Conservation (phyloP, 306 rosid species). For the Senna siamea region DNA sequence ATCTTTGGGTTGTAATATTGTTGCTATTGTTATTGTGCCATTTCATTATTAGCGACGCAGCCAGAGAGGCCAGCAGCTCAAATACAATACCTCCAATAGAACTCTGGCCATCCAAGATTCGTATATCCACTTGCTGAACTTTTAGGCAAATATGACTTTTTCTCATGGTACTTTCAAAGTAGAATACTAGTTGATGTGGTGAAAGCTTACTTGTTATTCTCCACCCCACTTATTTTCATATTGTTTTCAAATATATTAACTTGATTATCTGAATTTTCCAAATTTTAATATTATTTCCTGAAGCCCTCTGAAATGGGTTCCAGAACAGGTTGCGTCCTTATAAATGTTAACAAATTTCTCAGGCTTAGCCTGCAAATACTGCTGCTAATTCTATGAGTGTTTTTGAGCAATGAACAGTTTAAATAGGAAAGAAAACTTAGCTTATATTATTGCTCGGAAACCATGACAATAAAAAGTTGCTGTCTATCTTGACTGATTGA, state of each 20-base stretch:
- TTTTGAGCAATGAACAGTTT: neutral
- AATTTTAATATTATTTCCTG: neutral
- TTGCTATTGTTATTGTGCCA: neutral
- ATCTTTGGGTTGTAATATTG: neutral
- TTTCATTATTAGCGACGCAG: neutral
- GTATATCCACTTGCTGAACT: too few relatives aligned
- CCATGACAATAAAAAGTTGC: too few relatives aligned
- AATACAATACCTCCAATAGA: too few relatives aligned
- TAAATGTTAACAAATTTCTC: neutral
- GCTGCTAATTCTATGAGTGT: neutral
- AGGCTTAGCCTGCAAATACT: neutral
- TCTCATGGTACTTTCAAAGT: neutral
- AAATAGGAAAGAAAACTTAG: neutral
- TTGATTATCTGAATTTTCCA: neutral
- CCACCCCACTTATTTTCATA: neutral
- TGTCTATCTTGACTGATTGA: slow-evolving; percentile 16
- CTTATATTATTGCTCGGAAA: neutral
- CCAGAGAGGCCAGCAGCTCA: neutral
- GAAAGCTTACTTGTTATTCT: neutral
- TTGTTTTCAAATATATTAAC: neutral
- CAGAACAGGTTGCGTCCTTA: neutral
- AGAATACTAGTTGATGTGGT: neutral
- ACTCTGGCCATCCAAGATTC: too few relatives aligned
- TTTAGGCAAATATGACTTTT: neutral
- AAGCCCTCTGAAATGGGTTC: neutral